phyloP scores from a whole-genome alignment of 176 grass and related monocot genomes.

The Oryza australiensis region DNA sequence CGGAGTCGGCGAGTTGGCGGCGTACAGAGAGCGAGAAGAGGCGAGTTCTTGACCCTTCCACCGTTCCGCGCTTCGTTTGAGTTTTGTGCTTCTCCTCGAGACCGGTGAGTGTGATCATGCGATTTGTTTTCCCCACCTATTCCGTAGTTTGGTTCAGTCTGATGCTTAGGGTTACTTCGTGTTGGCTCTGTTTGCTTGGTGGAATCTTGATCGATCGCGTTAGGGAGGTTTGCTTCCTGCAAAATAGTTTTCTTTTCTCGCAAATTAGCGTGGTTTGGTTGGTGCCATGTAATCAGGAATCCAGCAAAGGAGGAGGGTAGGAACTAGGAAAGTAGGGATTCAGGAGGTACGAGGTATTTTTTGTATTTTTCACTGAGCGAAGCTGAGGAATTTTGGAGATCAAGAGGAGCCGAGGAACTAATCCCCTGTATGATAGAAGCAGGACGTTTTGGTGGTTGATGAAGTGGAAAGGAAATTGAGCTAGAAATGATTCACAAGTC shows the following conservation, averaged over 20 bases:
- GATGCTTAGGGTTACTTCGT: neutral
- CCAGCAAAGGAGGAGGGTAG: neutral
- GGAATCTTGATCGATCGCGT: neutral
- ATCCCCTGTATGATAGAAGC: neutral
- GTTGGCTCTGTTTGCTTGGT: neutral
- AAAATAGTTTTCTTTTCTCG: neutral
- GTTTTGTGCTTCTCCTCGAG: neutral
- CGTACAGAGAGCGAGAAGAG: neutral
- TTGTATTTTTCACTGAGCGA: neutral
- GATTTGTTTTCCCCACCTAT: neutral
- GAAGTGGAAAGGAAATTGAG: neutral
- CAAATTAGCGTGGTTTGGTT: neutral
- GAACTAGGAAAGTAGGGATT: neutral
- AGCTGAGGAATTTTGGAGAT: neutral
- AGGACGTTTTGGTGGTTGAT: neutral
- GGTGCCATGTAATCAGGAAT: neutral
- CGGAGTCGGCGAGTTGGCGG: neutral
- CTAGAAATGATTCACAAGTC: neutral
- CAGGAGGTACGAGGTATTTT: neutral
- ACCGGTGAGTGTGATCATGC: constrained; percentile 5
- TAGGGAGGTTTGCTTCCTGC: neutral
- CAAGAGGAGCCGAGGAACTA: neutral
- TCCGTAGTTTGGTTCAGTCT: neutral
- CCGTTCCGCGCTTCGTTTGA: neutral
- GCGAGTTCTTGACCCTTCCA: neutral